Conservation (phyloP, 2,329 filamentous ascomycete genomes). For the Penicillium sp. region DNA sequence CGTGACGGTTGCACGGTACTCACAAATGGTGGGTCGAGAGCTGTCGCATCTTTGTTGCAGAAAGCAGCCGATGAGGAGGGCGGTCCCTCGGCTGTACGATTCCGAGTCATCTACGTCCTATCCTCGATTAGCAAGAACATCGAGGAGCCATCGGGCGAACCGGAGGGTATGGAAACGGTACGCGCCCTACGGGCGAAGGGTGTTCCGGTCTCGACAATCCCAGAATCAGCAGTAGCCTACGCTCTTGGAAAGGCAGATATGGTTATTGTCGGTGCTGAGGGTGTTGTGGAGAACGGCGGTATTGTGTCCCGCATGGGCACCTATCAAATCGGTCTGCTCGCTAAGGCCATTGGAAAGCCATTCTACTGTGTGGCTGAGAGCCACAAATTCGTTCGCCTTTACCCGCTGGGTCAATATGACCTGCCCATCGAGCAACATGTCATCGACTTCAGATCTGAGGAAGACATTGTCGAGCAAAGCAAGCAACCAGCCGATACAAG, state of each 20-base stretch:
- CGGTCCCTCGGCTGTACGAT: conserved; percentile 64
- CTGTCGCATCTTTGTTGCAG: conserved; percentile 76
- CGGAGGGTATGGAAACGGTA: conserved; percentile 74
- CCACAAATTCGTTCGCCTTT: conserved; percentile 93
- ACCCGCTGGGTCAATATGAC: conserved; percentile 80
- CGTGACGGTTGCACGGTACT: conserved; percentile 79
- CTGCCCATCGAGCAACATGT: conserved; percentile 79
- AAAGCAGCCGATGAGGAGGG: conserved; percentile 70
- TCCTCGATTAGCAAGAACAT: conserved; percentile 37
- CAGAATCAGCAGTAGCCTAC: conserved; percentile 76
- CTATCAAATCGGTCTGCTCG: conserved; percentile 83
- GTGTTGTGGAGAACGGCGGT: conserved; percentile 91
- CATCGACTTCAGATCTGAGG: conserved; percentile 70
- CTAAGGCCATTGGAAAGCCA: conserved; percentile 71
- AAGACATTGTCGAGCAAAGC: conserved; percentile 50
- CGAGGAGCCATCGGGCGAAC: conserved; percentile 39
- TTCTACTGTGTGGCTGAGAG: conserved; percentile 94
- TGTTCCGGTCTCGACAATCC: conserved; percentile 81
- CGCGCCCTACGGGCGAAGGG: conserved; percentile 71
- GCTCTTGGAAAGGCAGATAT: conserved; percentile 74
- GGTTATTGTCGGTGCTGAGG: conserved; percentile 72
- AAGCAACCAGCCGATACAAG: conserved; percentile 46
- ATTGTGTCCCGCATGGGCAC: conserved; percentile 86
- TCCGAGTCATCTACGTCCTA: conserved; percentile 81
- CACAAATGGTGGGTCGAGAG: conserved; percentile 85